Percentiles rank a stretch among this genome's conserved stretches.
Conservation (phyloP, 225 moss, liverwort and hornwort genomes). For the Sphagnum tenellum region DNA sequence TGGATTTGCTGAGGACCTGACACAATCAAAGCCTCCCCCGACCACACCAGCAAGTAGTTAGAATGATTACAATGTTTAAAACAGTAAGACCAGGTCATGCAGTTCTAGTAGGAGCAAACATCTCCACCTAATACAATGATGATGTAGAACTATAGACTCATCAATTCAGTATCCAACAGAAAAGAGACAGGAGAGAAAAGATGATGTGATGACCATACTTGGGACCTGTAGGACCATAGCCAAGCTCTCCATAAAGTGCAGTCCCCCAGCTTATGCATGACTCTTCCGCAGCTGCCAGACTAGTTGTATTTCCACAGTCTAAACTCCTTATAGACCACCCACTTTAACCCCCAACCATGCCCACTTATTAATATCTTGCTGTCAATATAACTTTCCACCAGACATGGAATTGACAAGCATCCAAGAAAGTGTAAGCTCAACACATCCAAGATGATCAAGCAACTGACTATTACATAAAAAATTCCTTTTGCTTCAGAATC, state of each 20-base stretch:
- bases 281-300: constrained; percentile 78
- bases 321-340: constrained; percentile 93
- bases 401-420: too few relatives aligned
- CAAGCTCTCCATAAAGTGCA: constrained; percentile 78
- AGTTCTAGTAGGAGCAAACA: too few relatives aligned
- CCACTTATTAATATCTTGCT: too few relatives aligned
- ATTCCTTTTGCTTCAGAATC: too few relatives aligned
- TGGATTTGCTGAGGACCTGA: constrained; percentile 82
- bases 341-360: constrained; percentile 14
- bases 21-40: too few relatives aligned
- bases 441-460: background rate
- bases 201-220: constrained; percentile 38
- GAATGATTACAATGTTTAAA: too few relatives aligned
- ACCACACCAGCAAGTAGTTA: too few relatives aligned
- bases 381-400: too few relatives aligned
- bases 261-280: constrained; percentile 99
- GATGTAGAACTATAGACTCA: too few relatives aligned
- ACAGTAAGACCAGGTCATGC: too few relatives aligned
- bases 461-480: background rate
- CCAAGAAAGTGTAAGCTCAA: background rate
- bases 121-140: too few relatives aligned
- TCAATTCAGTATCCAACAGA: background rate
- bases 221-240: constrained; percentile 83
- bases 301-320: constrained; percentile 81
- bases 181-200: background rate